phyloP scores from a whole-genome alignment of 2,329 filamentous ascomycete species.

The Pseudogymnoascus sp. region DNA sequence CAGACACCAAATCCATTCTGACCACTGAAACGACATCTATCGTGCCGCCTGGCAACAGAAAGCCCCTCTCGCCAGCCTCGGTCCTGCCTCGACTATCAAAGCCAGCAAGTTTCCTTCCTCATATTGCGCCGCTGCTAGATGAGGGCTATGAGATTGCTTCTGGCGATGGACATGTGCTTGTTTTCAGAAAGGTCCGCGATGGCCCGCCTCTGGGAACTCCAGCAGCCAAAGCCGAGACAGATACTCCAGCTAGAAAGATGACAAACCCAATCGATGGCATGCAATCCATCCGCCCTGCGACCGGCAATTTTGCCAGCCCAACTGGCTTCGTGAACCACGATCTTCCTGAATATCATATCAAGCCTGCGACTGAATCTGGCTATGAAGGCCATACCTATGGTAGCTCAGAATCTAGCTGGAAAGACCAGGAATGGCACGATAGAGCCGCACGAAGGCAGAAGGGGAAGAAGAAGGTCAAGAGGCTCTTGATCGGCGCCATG shows the following conservation, averaged over 20 bases:
- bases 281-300: constrained; percentile 29
- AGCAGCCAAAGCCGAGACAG: constrained; percentile 47
- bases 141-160: constrained; percentile 61
- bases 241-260: constrained; percentile 34
- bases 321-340: constrained; percentile 59
- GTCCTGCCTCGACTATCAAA: constrained; percentile 52
- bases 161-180: constrained; percentile 52
- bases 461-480: constrained; percentile 33
- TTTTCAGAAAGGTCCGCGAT: constrained; percentile 53
- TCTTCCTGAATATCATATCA: constrained; percentile 32
- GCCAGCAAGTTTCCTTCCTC: constrained; percentile 55
- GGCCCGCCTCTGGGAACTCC: constrained; percentile 15
- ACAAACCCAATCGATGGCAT: constrained; percentile 48
- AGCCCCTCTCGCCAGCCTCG: constrained; percentile 48
- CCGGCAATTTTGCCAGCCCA: constrained; percentile 53
- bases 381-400: constrained; percentile 41
- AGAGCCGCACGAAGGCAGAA: constrained; percentile 28
- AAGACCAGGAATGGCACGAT: constrained; percentile 18
- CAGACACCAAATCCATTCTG: constrained; percentile 46
- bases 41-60: constrained; percentile 36
- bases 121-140: constrained; percentile 48
- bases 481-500: constrained; percentile 43
- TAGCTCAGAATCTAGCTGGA: constrained; percentile 28
- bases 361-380: constrained; percentile 36
- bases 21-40: constrained; percentile 52